Evolutionary conservation across 352 stramenopile species (phyloP), one percentile per base, ranked within the genome.

Genomic region (Phytophthora constricta): DNA sequence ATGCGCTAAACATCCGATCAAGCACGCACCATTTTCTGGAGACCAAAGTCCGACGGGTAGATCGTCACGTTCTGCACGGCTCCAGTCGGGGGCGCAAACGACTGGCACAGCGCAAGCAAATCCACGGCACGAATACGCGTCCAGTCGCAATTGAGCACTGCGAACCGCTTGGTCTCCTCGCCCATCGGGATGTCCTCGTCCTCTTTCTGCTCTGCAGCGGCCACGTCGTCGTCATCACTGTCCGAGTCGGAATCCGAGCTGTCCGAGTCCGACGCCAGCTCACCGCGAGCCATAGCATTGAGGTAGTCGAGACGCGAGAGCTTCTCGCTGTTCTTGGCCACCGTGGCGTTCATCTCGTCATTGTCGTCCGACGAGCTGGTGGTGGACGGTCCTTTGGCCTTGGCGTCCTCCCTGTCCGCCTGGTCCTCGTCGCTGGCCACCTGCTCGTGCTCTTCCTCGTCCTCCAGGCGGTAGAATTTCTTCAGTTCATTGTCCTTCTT

Each of bases 101-200:
- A 98, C 65, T 94, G 79, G 27, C 98, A 93, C 27, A 99, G 87
- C 41, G 93, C 93, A 71, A 98, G 98, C 25, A 99, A 64, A 79
- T 99, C 97, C 28, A 98, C 88, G 3, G 97, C 96, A 41, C 93
- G 92, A 52, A 99, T 94, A 58, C 97, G 82, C 34, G 93, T 89
- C 97, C 97, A 99, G 82, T 99, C 97, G 62, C 97, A 96, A 76
- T 99, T 99, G 50, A 97, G 86, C 20, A 99, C 81, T 1, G 96
- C 96, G 41, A 99, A 92, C 17, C 87, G 85, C 51, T 84, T 93
- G 11, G 93, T 97, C 49, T 90, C 87, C 3, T 93, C 90, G 31
- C 85, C 89, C 34, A 96, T 69, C 8, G 83, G 89, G 51, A 95
- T 94, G 33, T 95, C 84, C 57, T 95, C 86, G 27, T 86, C 68